These are phyloP conservation scores for Fagopyrum tataricum DNA, from an alignment of 148 eudicot species.

Conservation along the genomic window DNA sequence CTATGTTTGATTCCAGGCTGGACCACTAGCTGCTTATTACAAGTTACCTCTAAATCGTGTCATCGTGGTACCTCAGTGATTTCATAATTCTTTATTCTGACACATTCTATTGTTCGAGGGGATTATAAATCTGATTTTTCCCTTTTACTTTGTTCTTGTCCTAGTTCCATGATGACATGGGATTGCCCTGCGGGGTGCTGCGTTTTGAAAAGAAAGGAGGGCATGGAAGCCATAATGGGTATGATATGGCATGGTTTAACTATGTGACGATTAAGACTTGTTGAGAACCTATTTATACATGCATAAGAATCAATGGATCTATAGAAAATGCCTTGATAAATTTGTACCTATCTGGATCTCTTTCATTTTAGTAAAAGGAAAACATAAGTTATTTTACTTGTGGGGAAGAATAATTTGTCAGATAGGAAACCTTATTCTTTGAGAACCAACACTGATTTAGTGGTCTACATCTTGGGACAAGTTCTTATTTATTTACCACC, in stretches of 20 bases:
- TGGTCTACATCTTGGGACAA: background rate
- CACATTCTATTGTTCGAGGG: background rate
- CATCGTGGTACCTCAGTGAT: constrained; percentile 49
- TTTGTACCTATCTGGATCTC: too few species aligned
- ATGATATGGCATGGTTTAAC: constrained; percentile 16
- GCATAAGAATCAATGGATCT: background rate
- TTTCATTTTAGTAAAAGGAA: too few species aligned
- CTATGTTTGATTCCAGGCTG: constrained; percentile 42
- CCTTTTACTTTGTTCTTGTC: background rate
- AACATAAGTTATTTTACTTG: too few species aligned
- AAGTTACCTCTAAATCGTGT: constrained; percentile 80
- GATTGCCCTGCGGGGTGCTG: constrained; percentile 80
- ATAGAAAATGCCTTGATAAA: background rate
- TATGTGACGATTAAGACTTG: background rate
- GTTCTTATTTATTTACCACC: too few species aligned
- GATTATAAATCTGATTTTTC: background rate
- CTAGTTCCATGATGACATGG: constrained; percentile 92
- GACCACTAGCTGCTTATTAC: constrained; percentile 93
- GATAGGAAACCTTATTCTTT: too few species aligned
- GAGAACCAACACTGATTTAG: background rate
- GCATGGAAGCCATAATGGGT: constrained; percentile 92
- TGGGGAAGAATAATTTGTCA: too few species aligned
- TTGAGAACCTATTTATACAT: background rate
- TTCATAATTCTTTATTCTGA: background rate
- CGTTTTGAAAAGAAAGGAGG: constrained; percentile 68